Evolutionary conservation across 164 flowering plant genomes (phyloP).

Genomic region (Macadamia tetraphylla): DNA sequence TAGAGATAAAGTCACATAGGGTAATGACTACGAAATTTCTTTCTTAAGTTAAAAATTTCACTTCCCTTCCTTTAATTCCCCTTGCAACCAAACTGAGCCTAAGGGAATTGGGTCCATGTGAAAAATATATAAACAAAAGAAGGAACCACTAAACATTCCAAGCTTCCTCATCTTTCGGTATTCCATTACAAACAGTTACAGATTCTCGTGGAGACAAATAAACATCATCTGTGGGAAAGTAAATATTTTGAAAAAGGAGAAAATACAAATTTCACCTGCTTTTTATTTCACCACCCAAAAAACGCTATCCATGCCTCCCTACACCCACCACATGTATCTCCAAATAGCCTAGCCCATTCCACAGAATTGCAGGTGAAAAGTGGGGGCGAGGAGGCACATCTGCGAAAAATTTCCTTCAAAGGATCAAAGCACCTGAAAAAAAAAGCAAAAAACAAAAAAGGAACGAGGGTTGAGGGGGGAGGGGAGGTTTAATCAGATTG

Average conservation of each 20-base stretch:
- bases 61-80: too few species aligned
- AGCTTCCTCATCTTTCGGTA: neutral
- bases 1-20: too few species aligned
- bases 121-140: too few species aligned
- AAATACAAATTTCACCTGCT: constrained; percentile 38
- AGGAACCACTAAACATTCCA: too few species aligned
- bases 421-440: constrained; percentile 8
- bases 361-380: constrained; percentile 35
- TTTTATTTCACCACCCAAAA: constrained; percentile 47
- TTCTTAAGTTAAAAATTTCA: too few species aligned
- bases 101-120: too few species aligned
- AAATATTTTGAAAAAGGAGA: neutral
- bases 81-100: too few species aligned
- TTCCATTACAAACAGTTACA: constrained; percentile 12
- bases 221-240: constrained; percentile 5
- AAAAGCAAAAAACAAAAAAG: neutral
- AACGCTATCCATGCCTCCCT: constrained; percentile 22
- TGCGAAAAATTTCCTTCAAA: constrained; percentile 17
- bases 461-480: neutral
- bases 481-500: neutral
- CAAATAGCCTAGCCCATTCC: constrained; percentile 20
- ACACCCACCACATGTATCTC: constrained; percentile 15
- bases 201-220: constrained; percentile 1
- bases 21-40: too few species aligned
- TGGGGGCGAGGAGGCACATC: constrained; percentile 26